A percentile compares a stretch with the other conserved stretches of the same genome.
Conservation (phyloP, 2,329 filamentous ascomycete genomes). For the Kalmusia sp. region DNA sequence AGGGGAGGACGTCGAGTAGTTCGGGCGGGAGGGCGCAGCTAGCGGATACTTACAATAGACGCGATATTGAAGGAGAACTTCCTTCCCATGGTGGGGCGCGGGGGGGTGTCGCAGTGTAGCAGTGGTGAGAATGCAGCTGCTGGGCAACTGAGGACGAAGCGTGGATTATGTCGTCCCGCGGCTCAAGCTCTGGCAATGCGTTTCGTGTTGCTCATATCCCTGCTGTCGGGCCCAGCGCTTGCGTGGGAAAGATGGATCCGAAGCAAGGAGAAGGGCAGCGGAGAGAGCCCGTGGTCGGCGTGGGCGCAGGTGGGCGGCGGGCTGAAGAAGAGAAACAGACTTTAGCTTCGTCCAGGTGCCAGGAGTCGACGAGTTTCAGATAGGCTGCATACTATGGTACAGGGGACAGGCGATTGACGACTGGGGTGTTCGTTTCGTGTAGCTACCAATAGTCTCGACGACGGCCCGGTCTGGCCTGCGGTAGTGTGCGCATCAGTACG, state of each 20-base stretch:
- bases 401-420: background rate
- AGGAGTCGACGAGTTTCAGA: slow-evolving; percentile 3
- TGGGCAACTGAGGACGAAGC: background rate
- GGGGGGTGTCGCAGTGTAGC: background rate
- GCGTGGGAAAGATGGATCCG: too few relatives aligned
- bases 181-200: background rate
- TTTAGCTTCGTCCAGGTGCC: background rate
- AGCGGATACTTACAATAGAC: slow-evolving; percentile 46
- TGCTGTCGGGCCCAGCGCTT: background rate
- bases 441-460: background rate
- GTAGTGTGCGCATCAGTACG: background rate
- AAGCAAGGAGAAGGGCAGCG: too few relatives aligned
- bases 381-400: too few relatives aligned
- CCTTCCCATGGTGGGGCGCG: slow-evolving; percentile 44
- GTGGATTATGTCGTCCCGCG: background rate
- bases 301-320: background rate
- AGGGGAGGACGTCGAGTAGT: background rate
- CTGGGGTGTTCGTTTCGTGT: background rate
- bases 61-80: slow-evolving; percentile 55
- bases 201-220: background rate
- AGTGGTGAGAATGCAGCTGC: background rate
- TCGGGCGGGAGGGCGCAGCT: background rate
- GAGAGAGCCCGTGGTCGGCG: background rate
- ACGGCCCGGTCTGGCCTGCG: background rate
- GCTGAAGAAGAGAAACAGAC: background rate